Evolutionary conservation across 164 flowering plant species (phyloP), one percentile per base, ranked within the genome.

Genomic region (Warburgia ugandensis): DNA sequence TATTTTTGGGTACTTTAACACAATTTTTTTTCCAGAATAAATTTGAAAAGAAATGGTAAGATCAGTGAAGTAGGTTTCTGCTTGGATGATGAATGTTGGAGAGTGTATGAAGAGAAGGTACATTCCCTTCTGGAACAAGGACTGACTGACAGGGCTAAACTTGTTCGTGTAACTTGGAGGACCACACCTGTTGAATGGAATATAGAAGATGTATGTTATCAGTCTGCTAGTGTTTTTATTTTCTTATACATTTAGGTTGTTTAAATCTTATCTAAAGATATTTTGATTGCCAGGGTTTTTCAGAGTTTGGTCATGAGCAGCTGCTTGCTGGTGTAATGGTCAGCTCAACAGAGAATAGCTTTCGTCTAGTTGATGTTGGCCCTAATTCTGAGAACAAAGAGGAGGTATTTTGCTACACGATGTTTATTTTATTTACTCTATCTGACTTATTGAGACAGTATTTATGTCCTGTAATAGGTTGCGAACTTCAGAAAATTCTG

Each of bases 71-170:
- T 77, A 12, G 94, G 86, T 51, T 78, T 72, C 73, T 88, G 85
- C 66, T 74, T 78, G 71, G 99, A 88, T 57, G 73, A 82, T 55
- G 99, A 92, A 50, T 84, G 86, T 51, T 92, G 99, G 99, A 88
- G 99, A 73, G 45, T 58, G 28, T 82, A 71, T 52, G 99, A 92
- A 74, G 75, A 73, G 58, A 86, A 78, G 67, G 82, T 92, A 13
- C 71, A 70, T 36, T 50, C 52, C 29, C 51, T 92, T 64, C 63
- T 92, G 30, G 60, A 49, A 49, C 75, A 80, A 68, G 96, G 83
- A 28, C 62, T 88, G 55, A 54, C 64, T 47, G 95, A 86, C 39
- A 73, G 97, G 71, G 81, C 77, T 40, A 92, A 84, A 63, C 56
- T 56, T 28, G 66, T 92, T 42, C 88, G 97, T 56, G 86, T 79